Evolutionary conservation across 768 basidiomycete genomes (phyloP).

Genomic region (Boletus eberwhitei): DNA sequence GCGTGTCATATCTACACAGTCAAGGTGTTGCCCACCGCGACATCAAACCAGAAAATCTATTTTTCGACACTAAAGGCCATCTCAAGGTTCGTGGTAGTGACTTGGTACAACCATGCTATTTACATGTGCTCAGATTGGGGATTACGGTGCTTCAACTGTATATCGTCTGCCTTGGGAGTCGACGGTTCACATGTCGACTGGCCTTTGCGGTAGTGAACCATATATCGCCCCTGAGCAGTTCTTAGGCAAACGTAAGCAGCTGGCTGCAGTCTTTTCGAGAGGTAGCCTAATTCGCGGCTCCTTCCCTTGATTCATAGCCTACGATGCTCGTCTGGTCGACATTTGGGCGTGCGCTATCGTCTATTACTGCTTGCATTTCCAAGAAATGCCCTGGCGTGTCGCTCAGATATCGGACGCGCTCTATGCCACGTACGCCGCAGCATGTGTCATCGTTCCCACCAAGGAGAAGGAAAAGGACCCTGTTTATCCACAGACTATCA

Average conservation of each 20-base stretch:
- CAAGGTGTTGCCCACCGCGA: constrained; percentile 98
- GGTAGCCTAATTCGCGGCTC: constrained; percentile 36
- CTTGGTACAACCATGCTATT: background rate
- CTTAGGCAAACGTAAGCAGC: constrained; percentile 85
- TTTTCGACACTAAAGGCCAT: constrained; percentile 89
- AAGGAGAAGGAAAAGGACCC: constrained; percentile 32
- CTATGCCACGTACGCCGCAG: constrained; percentile 68
- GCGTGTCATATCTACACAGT: constrained; percentile 87
- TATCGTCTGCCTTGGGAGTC: constrained; percentile 98
- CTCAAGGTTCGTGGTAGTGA: constrained; percentile 67
- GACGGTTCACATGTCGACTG: constrained; percentile 95
- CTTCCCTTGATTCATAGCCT: constrained; percentile 53
- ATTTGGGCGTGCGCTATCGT: constrained; percentile 97
- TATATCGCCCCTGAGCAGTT: constrained; percentile 99
- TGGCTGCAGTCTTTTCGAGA: constrained; percentile 29
- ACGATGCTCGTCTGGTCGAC: constrained; percentile 95
- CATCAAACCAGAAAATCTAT: constrained; percentile 96
- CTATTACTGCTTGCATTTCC: constrained; percentile 98
- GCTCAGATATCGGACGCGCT: constrained; percentile 81
- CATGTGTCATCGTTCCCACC: constrained; percentile 32
- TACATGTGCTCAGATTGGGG: constrained; percentile 69
- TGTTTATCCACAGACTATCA: constrained; percentile 64
- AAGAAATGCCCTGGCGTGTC: constrained; percentile 96
- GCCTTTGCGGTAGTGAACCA: constrained; percentile 95
- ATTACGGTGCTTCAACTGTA: constrained; percentile 98